Percentiles rank a stretch among this genome's conserved stretches.
These are phyloP conservation scores for Linnemannia schmuckeri DNA, from an alignment of 192 early-diverging fungal species.

Conservation along the genomic window DNA sequence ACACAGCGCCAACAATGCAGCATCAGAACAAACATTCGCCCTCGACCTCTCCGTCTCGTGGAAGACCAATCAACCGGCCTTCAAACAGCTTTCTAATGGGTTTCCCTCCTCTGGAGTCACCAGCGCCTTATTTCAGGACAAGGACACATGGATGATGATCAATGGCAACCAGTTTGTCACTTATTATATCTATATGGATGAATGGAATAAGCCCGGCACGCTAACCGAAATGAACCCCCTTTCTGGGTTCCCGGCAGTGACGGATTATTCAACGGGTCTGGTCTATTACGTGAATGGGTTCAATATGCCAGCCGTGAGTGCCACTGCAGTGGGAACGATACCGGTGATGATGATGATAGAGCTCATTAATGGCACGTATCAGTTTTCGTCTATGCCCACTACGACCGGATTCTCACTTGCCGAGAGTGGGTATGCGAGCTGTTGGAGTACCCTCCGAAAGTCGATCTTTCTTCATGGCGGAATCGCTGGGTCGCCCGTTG, in stretches of 20 bases:
- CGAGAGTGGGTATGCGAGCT: background rate
- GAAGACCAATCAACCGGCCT: slow-evolving; percentile 1
- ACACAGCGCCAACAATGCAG: background rate
- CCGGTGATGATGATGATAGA: background rate
- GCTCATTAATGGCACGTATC: background rate
- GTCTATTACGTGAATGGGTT: slow-evolving; percentile 17
- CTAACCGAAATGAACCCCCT: background rate
- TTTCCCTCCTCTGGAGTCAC: background rate
- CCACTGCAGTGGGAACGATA: background rate
- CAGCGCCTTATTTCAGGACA: background rate
- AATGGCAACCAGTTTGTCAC: background rate
- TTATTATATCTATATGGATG: background rate
- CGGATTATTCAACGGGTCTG: slow-evolving; percentile 1
- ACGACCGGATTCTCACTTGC: background rate
- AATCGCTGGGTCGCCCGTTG: background rate
- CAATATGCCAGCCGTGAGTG: background rate
- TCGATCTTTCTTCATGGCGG: slow-evolving; percentile 3
- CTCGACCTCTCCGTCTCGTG: slow-evolving; percentile 30
- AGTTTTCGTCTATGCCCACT: background rate
- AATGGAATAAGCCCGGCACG: background rate
- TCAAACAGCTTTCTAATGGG: slow-evolving; percentile 11
- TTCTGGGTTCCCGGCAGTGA: background rate
- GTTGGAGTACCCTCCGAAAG: slow-evolving; percentile 2
- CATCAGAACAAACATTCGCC: slow-evolving; percentile 7
- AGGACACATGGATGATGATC: background rate